phyloP scores from a whole-genome alignment of 306 rosid species.

The Nissolia schottii region DNA sequence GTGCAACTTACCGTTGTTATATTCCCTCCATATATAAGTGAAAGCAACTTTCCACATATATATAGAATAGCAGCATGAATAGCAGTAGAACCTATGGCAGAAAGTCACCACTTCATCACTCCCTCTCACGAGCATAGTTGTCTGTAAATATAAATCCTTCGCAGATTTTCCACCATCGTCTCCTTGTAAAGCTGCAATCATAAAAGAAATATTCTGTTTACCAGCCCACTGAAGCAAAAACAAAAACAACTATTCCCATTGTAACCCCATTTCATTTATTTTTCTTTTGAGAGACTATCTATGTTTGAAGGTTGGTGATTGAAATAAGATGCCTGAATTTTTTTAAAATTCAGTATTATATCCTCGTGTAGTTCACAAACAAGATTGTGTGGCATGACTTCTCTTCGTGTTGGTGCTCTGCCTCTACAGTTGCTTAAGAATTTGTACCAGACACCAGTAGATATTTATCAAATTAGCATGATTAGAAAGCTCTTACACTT shows the following conservation, averaged over 20 bases:
- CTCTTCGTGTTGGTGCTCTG: not conserved
- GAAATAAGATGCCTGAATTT: not conserved
- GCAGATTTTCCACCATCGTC: not conserved
- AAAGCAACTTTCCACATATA: not conserved
- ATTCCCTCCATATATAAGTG: not conserved
- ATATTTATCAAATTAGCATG: not conserved
- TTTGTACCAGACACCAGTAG: not conserved
- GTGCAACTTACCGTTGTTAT: not conserved
- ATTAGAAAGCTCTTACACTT: not conserved
- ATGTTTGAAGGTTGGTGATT: not conserved
- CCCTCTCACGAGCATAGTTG: too few relatives aligned
- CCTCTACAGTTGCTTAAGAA: not conserved
- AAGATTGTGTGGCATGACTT: constrained; percentile 7
- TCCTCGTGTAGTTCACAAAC: not conserved
- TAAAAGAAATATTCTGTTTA: not conserved
- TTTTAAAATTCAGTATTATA: not conserved
- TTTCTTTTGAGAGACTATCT: not conserved
- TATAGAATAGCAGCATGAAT: not conserved
- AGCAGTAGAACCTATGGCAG: not conserved
- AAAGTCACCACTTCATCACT: not conserved
- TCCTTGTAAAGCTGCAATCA: not conserved
- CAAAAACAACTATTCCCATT: not conserved
- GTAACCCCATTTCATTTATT: not conserved
- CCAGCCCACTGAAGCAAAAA: not conserved
- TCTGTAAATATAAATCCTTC: not conserved